These are phyloP conservation scores for Penicillium canescens DNA, from an alignment of 495 filamentous ascomycete species.

Conservation along the genomic window DNA sequence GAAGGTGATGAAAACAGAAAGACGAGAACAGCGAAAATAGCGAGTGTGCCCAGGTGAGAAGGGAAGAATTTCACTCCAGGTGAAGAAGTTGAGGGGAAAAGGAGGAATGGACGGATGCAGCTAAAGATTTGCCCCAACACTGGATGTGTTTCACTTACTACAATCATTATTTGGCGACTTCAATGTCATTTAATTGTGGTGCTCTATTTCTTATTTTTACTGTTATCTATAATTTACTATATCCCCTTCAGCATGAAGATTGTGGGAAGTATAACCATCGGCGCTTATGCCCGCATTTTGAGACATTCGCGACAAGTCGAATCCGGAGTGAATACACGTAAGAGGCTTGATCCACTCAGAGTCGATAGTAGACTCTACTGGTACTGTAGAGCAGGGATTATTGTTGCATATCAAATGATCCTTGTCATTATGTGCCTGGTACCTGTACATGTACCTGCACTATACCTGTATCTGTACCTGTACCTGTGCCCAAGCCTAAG, in stretches of 20 bases:
- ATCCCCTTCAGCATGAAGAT: not conserved
- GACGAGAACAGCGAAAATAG: not conserved
- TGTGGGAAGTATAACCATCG: not conserved
- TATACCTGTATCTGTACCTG: no score
- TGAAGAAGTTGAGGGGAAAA: constrained; percentile 10
- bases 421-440: not conserved
- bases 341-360: no score
- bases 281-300: not conserved
- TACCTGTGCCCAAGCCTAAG: no score
- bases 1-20: not conserved
- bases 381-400: no score
- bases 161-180: no score
- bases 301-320: constrained; percentile 15
- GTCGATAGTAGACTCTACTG: no score
- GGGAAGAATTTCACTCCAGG: not conserved
- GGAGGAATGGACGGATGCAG: constrained; percentile 29
- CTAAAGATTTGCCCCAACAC: not conserved
- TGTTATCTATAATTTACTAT: not conserved
- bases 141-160: constrained; percentile 18
- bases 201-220: not conserved
- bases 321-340: no score
- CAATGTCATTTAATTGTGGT: not conserved
- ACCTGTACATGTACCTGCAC: no score
- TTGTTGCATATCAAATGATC: constrained; percentile 12
- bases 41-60: not conserved